Percentiles rank a stretch among this genome's conserved stretches.
Evolutionary conservation across 768 basidiomycete species (phyloP).

Genomic region (Phlebiopsis gigantea): DNA sequence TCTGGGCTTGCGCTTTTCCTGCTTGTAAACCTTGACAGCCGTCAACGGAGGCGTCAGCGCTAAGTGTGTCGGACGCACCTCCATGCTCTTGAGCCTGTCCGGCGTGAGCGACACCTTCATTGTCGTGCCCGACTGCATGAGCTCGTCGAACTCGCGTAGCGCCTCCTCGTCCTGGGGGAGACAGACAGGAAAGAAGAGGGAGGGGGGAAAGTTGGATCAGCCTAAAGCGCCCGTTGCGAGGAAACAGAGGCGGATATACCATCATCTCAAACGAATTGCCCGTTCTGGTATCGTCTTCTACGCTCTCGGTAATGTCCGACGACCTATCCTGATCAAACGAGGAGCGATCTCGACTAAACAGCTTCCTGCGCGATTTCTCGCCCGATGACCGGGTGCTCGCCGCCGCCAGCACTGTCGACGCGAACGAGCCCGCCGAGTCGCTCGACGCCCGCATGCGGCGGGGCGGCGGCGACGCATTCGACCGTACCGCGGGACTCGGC

Average conservation of each 20-base stretch:
- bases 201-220: neutral
- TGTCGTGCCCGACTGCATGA: conserved; percentile 85
- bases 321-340: conserved; percentile 31
- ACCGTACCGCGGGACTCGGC: neutral
- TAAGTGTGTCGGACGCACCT: conserved; percentile 51
- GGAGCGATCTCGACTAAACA: conserved; percentile 37
- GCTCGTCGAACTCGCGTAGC: conserved; percentile 78
- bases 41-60: conserved; percentile 9
- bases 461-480: neutral
- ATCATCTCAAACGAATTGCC: conserved; percentile 13
- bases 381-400: conserved; percentile 45
- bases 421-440: conserved; percentile 30
- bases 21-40: conserved; percentile 15
- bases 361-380: conserved; percentile 62
- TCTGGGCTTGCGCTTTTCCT: conserved; percentile 11
- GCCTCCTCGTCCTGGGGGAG: conserved; percentile 43
- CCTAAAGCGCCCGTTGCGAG: conserved; percentile 6
- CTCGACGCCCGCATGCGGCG: conserved; percentile 29
- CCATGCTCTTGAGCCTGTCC: conserved; percentile 88
- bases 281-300: conserved; percentile 12
- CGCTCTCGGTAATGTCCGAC: conserved; percentile 3
- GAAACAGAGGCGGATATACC: conserved; percentile 15
- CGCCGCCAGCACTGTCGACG: conserved; percentile 13
- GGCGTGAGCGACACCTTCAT: conserved; percentile 97
- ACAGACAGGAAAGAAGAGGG: conserved; percentile 1